Conservation (phyloP, 192 early-diverging fungal species). For the Backusella macrospora region DNA sequence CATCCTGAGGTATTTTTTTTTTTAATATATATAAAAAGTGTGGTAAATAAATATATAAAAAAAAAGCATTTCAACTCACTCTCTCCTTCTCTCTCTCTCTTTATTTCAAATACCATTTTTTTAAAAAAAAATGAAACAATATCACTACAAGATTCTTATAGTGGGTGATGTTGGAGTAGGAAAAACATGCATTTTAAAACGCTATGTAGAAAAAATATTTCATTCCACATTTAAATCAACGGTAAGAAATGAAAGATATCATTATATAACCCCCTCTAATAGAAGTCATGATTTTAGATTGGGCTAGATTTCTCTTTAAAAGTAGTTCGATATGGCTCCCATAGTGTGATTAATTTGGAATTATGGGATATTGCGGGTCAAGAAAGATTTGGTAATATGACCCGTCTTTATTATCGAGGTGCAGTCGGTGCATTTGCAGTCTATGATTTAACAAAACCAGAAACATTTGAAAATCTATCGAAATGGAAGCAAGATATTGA, state of each 20-base stretch:
- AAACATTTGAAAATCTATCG: conserved; percentile 57
- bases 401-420: conserved; percentile 62
- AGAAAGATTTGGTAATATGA: conserved; percentile 62
- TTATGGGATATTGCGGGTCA: conserved; percentile 70
- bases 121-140: conserved; percentile 45
- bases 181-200: conserved; percentile 63
- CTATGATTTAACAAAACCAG: conserved; percentile 58
- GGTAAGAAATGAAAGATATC: conserved; percentile 35
- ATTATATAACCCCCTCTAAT: no score
- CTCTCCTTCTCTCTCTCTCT: no score
- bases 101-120: no score
- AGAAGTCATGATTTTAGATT: no score
- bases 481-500: conserved; percentile 64
- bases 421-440: conserved; percentile 60
- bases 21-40: no score
- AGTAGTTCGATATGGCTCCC: conserved; percentile 54
- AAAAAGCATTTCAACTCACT: no score
- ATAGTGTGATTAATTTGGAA: conserved; percentile 56
- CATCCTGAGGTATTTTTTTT: no score
- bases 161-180: conserved; percentile 63
- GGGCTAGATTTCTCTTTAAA: conserved; percentile 67
- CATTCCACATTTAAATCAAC: conserved; percentile 59
- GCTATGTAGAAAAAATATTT: conserved; percentile 62
- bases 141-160: conserved; percentile 63
- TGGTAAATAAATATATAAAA: no score